Percentiles rank a stretch among this genome's conserved stretches.
Conservation (phyloP, 75 land plant species). For the Pseudotsuga menziesii region DNA sequence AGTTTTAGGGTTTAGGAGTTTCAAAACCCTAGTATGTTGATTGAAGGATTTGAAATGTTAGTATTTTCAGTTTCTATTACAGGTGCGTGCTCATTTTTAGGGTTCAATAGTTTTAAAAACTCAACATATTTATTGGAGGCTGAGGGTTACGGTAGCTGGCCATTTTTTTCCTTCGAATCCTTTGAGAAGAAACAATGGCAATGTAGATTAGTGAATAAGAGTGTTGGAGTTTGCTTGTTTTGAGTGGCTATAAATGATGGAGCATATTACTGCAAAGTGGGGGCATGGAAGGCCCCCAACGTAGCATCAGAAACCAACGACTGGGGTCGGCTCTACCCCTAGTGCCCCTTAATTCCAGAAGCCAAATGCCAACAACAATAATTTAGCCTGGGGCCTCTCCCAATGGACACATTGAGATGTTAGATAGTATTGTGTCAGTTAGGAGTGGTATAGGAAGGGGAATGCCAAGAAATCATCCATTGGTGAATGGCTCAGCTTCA, state of each 20-base stretch:
- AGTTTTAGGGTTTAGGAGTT: not conserved
- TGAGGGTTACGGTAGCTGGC: not conserved
- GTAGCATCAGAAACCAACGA: not conserved
- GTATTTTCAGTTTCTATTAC: not conserved
- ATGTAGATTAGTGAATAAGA: not conserved
- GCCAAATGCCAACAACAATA: not conserved
- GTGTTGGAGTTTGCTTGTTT: not conserved
- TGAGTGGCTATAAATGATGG: not conserved
- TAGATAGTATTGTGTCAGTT: not conserved
- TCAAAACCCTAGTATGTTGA: not conserved
- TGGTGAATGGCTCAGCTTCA: not conserved
- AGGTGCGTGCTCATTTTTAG: too few relatives aligned
- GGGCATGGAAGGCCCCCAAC: not conserved
- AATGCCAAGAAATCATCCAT: not conserved
- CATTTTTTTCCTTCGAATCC: not conserved
- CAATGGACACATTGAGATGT: not conserved
- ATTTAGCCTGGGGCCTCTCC: not conserved
- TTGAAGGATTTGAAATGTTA: not conserved
- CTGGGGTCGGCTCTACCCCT: not conserved
- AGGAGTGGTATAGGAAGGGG: too few relatives aligned
- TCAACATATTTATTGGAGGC: not conserved
- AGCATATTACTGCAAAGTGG: not conserved
- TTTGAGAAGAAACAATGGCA: not conserved
- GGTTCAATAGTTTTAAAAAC: not conserved
- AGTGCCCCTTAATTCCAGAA: not conserved